Base-by-base conservation (phyloP, 306 rosid species). In the Arachis stenosperma region DNA sequence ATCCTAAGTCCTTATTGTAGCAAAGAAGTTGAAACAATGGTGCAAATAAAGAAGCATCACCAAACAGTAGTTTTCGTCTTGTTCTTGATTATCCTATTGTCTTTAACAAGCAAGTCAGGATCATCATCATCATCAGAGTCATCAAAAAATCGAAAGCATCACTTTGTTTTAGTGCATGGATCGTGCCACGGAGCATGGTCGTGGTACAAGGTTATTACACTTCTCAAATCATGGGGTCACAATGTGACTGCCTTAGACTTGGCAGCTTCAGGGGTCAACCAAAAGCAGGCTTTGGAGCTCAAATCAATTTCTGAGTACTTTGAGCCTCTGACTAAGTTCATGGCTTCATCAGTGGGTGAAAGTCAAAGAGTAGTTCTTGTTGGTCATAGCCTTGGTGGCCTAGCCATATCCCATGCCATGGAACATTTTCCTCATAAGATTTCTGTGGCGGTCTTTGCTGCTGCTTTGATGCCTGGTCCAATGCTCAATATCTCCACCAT, bases 141-240 rank as follows among this genome's bases (percentile, higher is more conserved):
- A 15, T 6, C 85, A 22, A 22, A 22, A 33, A 33, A 33, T 4
- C 3, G 3, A 33, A 33, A 33, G 37, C 37, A 87, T 14, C 37
- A 33, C 37, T 78, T 85, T 33, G 82, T 85, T 50, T 72, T 83
- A 2, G 81, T 87, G 7, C 89, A 87, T 22, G 84, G 91, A 6
- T 77, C 87, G 1, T 82, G 91, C 70, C 83, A 76, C n/a, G 87
- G 90, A 2, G 88, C 84, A 27, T 82, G 85, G 88, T 80, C 81
- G 0, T 84, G 91, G 88, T 84, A 78, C 81, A 84, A 84, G 75
- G 74, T 84, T 9, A 48, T 53, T 7, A 2, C 81, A 8, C n/a
- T 71, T 8, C 61, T 84, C 0, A 58, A 63, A 56, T 59, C 67
- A 0, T 47, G 61, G 1, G 83, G 86, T 13, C 78, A 87, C 56